Evolutionary conservation across 352 stramenopile genomes (phyloP), one percentile per base, ranked within the genome.

Genomic region (Thalassiosira livingstoniorum): DNA sequence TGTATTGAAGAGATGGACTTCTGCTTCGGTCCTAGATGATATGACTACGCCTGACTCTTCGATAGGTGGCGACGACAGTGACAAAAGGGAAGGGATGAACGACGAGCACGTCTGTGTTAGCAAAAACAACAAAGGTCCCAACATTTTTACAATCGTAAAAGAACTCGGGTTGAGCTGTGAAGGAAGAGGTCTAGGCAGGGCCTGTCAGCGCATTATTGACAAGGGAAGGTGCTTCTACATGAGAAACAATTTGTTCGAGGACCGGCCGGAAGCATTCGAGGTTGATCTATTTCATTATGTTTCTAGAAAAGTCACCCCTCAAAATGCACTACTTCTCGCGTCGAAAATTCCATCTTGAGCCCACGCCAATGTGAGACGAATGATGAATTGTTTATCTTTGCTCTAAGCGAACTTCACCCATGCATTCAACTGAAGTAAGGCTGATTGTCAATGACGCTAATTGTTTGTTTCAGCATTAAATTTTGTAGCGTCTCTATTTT

Each of bases 171-270:
- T 94, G 21, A 23, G 61, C 1, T 94, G 88, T 78, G 88, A 85
- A 58, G 79, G 82, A 25, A 75, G 83, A 76, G 88, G 90, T 32
- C 70, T 94, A 18, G 88, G 90, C 21, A 69, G 90, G 45, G 90
- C 90, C 39, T 94, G 90, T 72, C 90, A 94, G 62, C 47, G 90
- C 37, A 63, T 94, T 4, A 90, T 94, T 65, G 90, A 94, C 67
- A 85, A 88, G 71, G 90, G 88, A 51, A 73, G 90, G 66, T 75
- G 62, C 27, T 57, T 90, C n/a, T 94, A 93, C 65, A 83, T 94
- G 45, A 68, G 65, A 54, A 68, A 84, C 31, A 35, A 78, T 25
- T 42, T 94, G 25, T 91, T 90, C 70, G 7, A 63, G 39, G 45
- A 61, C 15, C 65, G 10, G 1, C 23, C 42, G 27, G 45, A 21